Conservation (phyloP, 306 rosid genomes). For the Vachellia collinsii region DNA sequence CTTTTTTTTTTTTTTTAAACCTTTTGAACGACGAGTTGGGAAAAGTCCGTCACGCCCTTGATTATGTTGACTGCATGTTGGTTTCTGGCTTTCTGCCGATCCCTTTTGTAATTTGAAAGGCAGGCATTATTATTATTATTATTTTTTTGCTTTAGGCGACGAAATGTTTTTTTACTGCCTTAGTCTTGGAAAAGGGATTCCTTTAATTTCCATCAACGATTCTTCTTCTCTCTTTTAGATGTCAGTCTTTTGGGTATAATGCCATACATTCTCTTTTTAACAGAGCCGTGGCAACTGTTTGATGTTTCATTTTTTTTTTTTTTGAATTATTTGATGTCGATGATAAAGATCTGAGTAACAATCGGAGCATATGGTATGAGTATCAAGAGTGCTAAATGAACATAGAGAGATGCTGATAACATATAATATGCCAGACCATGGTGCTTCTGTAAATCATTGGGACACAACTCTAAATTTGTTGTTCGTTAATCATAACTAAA, state of each 20-base stretch:
- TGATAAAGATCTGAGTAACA: neutral
- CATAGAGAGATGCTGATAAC: neutral
- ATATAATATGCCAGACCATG: conserved; percentile 14
- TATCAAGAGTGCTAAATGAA: conserved; percentile 11
- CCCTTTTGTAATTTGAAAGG: neutral
- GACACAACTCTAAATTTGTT: conserved; percentile 10
- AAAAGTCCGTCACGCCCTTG: conserved; percentile 36
- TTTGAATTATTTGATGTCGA: conserved; percentile 1
- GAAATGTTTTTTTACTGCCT: neutral
- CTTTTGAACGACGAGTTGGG: conserved; percentile 24
- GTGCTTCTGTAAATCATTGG: conserved; percentile 12
- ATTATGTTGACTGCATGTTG: neutral
- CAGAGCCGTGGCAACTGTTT: conserved; percentile 16
- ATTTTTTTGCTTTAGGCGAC: conserved; percentile 25
- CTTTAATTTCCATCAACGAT: conserved; percentile 11
- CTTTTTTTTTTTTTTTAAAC: neutral
- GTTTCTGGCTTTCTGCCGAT: neutral
- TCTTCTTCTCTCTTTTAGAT: conserved; percentile 7
- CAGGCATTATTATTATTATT: neutral
- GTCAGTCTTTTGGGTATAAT: neutral
- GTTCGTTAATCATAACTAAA: conserved; percentile 11
- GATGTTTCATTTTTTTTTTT: neutral
- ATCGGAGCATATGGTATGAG: neutral
- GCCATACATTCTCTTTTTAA: neutral
- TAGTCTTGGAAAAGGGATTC: conserved; percentile 21